phyloP scores from a whole-genome alignment of 257 asterid genomes.

The Plectranthus barbatus region DNA sequence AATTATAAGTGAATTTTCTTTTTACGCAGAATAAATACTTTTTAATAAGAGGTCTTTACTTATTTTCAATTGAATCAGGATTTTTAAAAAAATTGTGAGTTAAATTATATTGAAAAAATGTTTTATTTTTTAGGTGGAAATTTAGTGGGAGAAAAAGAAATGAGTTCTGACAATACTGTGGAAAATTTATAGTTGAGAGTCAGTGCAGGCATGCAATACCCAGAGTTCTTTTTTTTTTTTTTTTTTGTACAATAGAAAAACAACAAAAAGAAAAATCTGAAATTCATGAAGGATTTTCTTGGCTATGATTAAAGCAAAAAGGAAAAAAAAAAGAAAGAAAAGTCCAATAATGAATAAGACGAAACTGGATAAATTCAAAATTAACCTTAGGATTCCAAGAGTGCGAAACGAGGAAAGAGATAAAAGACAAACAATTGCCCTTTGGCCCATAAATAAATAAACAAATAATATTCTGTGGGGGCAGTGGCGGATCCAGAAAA shows the following conservation, averaged over 20 bases:
- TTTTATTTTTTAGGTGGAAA: neutral
- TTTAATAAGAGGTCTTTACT: too few species aligned
- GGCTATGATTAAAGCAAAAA: too few species aligned
- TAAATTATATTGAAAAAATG: too few species aligned
- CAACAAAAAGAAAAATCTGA: neutral
- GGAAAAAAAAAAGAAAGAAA: neutral
- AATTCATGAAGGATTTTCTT: neutral
- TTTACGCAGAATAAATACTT: too few species aligned
- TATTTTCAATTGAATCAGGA: too few species aligned
- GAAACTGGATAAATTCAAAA: neutral
- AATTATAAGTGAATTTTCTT: too few species aligned
- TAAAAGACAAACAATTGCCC: constrained; percentile 3
- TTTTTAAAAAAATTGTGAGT: too few species aligned
- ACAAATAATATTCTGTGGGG: too few species aligned
- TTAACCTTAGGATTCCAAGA: neutral
- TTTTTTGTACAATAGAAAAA: neutral
- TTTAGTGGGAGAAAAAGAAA: neutral
- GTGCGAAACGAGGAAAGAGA: neutral
- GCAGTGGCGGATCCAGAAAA: too few species aligned
- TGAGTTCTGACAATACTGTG: neutral
- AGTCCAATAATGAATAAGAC: neutral
- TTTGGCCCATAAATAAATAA: neutral
- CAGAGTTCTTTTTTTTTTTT: too few species aligned
- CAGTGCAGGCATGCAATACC: constrained; percentile 13
- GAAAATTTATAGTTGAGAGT: neutral